phyloP scores from a whole-genome alignment of 2,329 filamentous ascomycete species.

The Fusarium fujikuroi region DNA sequence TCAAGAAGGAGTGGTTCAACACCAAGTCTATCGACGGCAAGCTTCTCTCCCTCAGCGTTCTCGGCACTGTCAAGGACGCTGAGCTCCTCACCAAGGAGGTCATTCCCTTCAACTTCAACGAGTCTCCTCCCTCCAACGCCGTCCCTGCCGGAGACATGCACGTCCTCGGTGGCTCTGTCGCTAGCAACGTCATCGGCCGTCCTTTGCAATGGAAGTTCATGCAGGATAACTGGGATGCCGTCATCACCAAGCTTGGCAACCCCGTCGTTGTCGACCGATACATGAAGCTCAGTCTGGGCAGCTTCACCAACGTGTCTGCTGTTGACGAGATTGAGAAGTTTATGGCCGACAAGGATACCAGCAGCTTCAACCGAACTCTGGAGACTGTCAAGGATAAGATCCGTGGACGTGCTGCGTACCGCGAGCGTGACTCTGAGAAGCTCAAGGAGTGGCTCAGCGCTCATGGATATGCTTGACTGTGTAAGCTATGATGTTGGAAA shows the following conservation, averaged over 20 bases:
- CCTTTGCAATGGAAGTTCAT: constrained; percentile 85
- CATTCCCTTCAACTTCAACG: constrained; percentile 82
- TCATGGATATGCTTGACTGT: constrained; percentile 58
- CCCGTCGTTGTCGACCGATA: constrained; percentile 91
- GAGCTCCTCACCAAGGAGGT: constrained; percentile 74
- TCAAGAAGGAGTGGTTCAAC: constrained; percentile 86
- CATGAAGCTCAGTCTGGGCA: constrained; percentile 78
- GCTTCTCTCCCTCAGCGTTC: constrained; percentile 80
- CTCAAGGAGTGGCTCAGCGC: constrained; percentile 81
- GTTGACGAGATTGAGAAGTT: constrained; percentile 84
- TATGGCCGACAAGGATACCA: constrained; percentile 87
- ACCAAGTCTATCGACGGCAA: constrained; percentile 91
- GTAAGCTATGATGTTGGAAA: constrained; percentile 40
- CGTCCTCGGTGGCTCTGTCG: constrained; percentile 77
- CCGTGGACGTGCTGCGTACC: constrained; percentile 83
- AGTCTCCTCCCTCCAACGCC: constrained; percentile 65
- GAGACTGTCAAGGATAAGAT: constrained; percentile 89
- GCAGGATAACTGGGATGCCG: constrained; percentile 81
- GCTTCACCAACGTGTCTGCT: constrained; percentile 77
- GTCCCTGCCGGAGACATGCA: constrained; percentile 91
- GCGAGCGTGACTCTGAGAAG: constrained; percentile 75
- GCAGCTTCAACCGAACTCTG: constrained; percentile 85
- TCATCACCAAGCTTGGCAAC: constrained; percentile 80
- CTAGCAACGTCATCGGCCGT: constrained; percentile 78
- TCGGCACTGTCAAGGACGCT: constrained; percentile 77